These are phyloP conservation scores for Phytophthora cactorum DNA, from an alignment of 352 stramenopile species.

Conservation along the genomic window DNA sequence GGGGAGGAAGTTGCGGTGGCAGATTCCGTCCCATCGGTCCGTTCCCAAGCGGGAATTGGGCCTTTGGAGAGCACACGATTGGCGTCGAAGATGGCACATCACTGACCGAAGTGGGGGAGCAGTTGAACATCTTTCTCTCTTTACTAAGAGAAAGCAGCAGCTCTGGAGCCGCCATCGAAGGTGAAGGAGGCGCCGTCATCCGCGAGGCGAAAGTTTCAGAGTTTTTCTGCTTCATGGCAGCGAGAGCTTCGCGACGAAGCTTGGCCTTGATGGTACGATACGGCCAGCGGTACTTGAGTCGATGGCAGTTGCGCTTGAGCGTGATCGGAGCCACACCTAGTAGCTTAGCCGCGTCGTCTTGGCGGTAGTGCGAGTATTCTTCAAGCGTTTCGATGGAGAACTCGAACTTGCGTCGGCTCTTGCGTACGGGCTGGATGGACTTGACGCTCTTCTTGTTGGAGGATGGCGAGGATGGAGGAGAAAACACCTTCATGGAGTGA, in stretches of 20 bases:
- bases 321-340: conserved; percentile 62
- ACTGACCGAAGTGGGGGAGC: conserved; percentile 24
- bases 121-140: conserved; percentile 5
- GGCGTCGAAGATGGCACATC: conserved; percentile 1
- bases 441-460: conserved; percentile 4
- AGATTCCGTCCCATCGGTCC: not conserved
- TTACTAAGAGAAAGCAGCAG: conserved; percentile 25
- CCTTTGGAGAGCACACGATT: not conserved
- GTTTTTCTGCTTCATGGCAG: not conserved
- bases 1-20: conserved; percentile 12
- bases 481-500: not conserved
- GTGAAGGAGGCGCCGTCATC: conserved; percentile 1
- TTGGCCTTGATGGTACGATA: conserved; percentile 54
- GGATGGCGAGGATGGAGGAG: not conserved
- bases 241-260: conserved; percentile 32
- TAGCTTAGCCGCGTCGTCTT: conserved; percentile 55
- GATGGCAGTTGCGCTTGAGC: conserved; percentile 68
- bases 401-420: conserved; percentile 57
- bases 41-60: conserved; percentile 3
- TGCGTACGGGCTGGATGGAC: conserved; percentile 16
- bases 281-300: conserved; percentile 53
- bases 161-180: conserved; percentile 4
- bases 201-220: not conserved
- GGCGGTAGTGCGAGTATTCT: conserved; percentile 47
- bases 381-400: conserved; percentile 49